These are phyloP conservation scores for Urtica urens DNA, from an alignment of 306 rosid genomes.

Conservation along the genomic window DNA sequence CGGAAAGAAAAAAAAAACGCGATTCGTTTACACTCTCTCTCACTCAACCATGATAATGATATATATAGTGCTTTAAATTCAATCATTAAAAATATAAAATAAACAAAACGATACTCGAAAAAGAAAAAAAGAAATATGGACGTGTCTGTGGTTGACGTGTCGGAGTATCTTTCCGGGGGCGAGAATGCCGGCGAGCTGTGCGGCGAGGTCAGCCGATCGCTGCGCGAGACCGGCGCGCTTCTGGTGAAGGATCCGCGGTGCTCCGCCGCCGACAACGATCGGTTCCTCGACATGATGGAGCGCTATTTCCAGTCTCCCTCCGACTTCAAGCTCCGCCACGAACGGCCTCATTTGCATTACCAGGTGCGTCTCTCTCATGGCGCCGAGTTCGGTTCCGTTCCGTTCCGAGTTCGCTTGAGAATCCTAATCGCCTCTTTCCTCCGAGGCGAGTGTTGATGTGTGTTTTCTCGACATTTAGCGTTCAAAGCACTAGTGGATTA, in stretches of 20 bases:
- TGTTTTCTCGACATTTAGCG: no score
- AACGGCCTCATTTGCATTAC: constrained; percentile 77
- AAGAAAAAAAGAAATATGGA: constrained; percentile 28
- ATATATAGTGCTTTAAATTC: no score
- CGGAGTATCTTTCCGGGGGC: constrained; percentile 28
- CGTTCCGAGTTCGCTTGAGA: no score
- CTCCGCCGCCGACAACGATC: constrained; percentile 70
- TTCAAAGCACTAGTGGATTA: no score
- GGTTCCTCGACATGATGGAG: constrained; percentile 94
- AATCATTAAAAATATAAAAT: no score
- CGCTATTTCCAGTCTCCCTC: constrained; percentile 50
- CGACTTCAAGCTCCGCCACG: constrained; percentile 61
- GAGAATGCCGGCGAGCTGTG: constrained; percentile 24
- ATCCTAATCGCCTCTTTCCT: not conserved
- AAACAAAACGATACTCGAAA: not conserved
- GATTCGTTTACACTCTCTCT: no score
- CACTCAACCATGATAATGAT: no score
- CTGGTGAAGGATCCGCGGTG: constrained; percentile 78
- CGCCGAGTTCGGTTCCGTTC: no score
- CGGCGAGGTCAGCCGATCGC: constrained; percentile 52
- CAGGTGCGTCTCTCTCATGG: no score
- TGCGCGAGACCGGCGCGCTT: constrained; percentile 81
- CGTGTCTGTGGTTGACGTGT: constrained; percentile 64
- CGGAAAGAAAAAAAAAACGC: no score
- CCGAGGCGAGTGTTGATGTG: no score